Evolutionary conservation across 768 basidiomycete species (phyloP).

Genomic region (Termitomyces eurrhizus): DNA sequence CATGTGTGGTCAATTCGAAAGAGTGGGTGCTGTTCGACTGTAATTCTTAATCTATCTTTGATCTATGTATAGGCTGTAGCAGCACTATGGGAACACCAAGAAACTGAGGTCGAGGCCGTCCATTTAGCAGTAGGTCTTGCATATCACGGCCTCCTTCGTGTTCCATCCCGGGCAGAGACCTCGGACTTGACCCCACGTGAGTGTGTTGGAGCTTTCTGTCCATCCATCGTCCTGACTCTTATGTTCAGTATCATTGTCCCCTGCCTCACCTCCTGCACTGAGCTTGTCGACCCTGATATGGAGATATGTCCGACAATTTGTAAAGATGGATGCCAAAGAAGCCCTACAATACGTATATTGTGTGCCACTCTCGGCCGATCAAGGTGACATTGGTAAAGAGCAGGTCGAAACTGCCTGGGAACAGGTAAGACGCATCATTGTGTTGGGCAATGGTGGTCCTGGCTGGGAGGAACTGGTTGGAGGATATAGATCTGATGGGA

Average conservation of each 20-base stretch:
- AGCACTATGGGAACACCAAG: slow-evolving; percentile 81
- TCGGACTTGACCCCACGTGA: slow-evolving; percentile 82
- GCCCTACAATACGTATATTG: slow-evolving; percentile 95
- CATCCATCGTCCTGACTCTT: background rate
- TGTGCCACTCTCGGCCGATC: slow-evolving; percentile 74
- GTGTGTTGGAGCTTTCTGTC: background rate
- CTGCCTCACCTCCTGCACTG: slow-evolving; percentile 65
- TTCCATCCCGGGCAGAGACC: slow-evolving; percentile 76
- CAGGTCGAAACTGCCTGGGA: slow-evolving; percentile 84
- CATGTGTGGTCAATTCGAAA: slow-evolving; percentile 92
- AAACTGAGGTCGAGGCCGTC: slow-evolving; percentile 89
- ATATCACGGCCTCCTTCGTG: slow-evolving; percentile 88
- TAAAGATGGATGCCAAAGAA: slow-evolving; percentile 88
- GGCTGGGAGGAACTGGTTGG: slow-evolving; percentile 94
- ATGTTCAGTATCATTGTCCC: slow-evolving; percentile 59
- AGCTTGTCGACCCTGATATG: slow-evolving; percentile 84
- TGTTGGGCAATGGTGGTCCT: slow-evolving; percentile 70
- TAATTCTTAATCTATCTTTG: background rate
- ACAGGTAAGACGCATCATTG: slow-evolving; percentile 72
- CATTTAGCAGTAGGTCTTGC: slow-evolving; percentile 90
- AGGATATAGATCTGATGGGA: slow-evolving; percentile 86
- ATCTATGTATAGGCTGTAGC: slow-evolving; percentile 67
- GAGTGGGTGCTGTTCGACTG: slow-evolving; percentile 42
- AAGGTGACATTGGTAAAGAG: slow-evolving; percentile 69
- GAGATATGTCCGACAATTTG: slow-evolving; percentile 91